Conservation (phyloP, 1,139 yeast genomes). For the Yamadazyma jaroonii region DNA sequence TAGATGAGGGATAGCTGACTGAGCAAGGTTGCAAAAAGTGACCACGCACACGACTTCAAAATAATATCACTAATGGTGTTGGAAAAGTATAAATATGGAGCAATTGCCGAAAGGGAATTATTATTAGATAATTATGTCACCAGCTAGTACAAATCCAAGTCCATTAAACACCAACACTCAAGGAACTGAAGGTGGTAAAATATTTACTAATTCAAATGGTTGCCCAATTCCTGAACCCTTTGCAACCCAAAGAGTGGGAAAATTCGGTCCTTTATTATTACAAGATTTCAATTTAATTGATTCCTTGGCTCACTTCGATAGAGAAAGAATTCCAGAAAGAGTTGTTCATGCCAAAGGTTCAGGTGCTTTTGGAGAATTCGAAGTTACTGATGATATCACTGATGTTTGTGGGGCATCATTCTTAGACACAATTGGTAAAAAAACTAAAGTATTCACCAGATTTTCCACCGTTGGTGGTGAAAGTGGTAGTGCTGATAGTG, state of each 20-base stretch:
- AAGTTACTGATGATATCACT: conserved; percentile 70
- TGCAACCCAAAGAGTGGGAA: conserved; percentile 66
- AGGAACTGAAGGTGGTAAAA: background rate
- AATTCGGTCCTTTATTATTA: conserved; percentile 64
- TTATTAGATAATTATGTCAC: background rate
- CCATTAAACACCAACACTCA: background rate
- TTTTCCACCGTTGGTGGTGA: conserved; percentile 87
- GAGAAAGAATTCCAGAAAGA: conserved; percentile 79
- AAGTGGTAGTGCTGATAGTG: conserved; percentile 71
- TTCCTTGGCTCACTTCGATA: conserved; percentile 69
- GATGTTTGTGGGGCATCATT: conserved; percentile 66
- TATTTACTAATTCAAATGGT: conserved; percentile 62
- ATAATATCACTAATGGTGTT: too few relatives aligned
- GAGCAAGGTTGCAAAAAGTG: too few relatives aligned
- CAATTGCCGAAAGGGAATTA: too few relatives aligned
- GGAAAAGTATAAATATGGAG: too few relatives aligned
- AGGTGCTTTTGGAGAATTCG: conserved; percentile 73
- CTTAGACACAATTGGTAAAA: conserved; percentile 63
- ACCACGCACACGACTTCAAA: too few relatives aligned
- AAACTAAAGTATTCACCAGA: conserved; percentile 63
- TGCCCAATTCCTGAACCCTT: conserved; percentile 57
- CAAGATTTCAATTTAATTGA: conserved; percentile 75
- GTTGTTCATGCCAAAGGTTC: conserved; percentile 85
- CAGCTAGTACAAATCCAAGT: background rate
- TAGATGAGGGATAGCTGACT: too few relatives aligned